Conservation (phyloP, 805 yeast genomes). For the Kazachstania martiniae region DNA sequence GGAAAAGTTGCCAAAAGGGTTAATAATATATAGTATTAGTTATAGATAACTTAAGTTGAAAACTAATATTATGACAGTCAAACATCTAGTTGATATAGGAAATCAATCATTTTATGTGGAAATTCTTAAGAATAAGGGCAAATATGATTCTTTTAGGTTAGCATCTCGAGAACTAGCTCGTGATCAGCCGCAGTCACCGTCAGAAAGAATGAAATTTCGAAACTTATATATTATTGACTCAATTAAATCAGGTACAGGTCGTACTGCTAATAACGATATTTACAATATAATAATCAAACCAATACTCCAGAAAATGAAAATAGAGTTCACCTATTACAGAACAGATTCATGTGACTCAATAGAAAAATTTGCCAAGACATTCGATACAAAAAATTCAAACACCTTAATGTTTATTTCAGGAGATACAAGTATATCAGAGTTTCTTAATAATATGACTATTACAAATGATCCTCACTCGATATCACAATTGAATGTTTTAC, state of each 20-base stretch:
- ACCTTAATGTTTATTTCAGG: conserved; percentile 66
- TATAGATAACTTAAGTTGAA: too few relatives aligned
- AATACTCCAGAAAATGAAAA: conserved; percentile 30
- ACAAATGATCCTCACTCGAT: not conserved
- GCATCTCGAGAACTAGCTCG: conserved; percentile 1
- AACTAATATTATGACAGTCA: too few relatives aligned
- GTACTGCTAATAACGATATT: conserved; percentile 27
- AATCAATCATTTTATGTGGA: conserved; percentile 4
- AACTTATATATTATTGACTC: conserved; percentile 28
- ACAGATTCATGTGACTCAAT: conserved; percentile 36
- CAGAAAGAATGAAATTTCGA: not conserved
- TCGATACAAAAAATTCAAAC: conserved; percentile 18
- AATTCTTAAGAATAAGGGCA: conserved; percentile 5
- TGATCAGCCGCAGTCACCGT: not conserved
- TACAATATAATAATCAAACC: conserved; percentile 38
- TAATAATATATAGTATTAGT: too few relatives aligned
- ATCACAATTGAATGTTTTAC: conserved; percentile 13
- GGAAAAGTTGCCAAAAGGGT: too few relatives aligned
- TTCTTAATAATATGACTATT: conserved; percentile 43
- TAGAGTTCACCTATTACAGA: conserved; percentile 32
- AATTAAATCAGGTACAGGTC: conserved; percentile 29
- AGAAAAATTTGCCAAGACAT: conserved; percentile 27
- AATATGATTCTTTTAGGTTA: conserved; percentile 7
- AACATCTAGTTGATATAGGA: conserved; percentile 1
- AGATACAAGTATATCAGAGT: conserved; percentile 75